Conservation (phyloP, 2,329 filamentous ascomycete species). For the Cladosporium sp. region DNA sequence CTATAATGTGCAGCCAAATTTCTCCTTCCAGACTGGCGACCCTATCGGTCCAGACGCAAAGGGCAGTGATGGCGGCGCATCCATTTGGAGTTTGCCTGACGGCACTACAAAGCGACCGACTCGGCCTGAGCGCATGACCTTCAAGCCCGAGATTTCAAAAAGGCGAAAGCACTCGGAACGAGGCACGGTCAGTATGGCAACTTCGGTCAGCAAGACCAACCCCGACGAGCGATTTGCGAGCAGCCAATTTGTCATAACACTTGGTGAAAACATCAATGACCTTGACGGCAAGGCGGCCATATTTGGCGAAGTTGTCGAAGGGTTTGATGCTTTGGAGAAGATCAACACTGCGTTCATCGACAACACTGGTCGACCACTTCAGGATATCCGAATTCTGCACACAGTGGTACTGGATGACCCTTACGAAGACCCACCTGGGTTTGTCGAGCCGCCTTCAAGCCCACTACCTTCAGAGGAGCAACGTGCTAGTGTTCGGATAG, state of each 20-base stretch:
- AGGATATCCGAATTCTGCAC: slow-evolving; percentile 92
- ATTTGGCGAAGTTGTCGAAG: slow-evolving; percentile 93
- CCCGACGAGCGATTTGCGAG: slow-evolving; percentile 77
- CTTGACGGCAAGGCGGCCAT: slow-evolving; percentile 91
- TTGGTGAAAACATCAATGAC: slow-evolving; percentile 84
- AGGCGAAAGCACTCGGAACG: slow-evolving; percentile 85
- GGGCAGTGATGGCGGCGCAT: slow-evolving; percentile 86
- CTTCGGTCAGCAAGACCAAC: slow-evolving; percentile 68
- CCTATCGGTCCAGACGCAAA: slow-evolving; percentile 80
- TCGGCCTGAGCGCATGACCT: slow-evolving; percentile 40
- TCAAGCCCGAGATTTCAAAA: slow-evolving; percentile 76
- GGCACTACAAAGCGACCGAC: slow-evolving; percentile 63
- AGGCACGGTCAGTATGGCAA: slow-evolving; percentile 98
- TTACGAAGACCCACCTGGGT: slow-evolving; percentile 72
- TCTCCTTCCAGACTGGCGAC: slow-evolving; percentile 94
- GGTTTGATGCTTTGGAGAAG: slow-evolving; percentile 89
- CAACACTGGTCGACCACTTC: slow-evolving; percentile 76
- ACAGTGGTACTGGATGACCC: slow-evolving; percentile 90
- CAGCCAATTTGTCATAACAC: slow-evolving; percentile 90
- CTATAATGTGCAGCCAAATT: slow-evolving; percentile 88
- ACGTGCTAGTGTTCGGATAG: slow-evolving; percentile 85
- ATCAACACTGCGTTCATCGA: slow-evolving; percentile 89
- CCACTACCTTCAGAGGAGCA: slow-evolving; percentile 80
- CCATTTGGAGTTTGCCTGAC: slow-evolving; percentile 82
- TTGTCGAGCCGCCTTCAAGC: slow-evolving; percentile 73